A percentile compares a stretch with the other conserved stretches of the same genome.
These are phyloP conservation scores for Tuber melanosporum DNA, from an alignment of 495 filamentous ascomycete species.

Conservation along the genomic window DNA sequence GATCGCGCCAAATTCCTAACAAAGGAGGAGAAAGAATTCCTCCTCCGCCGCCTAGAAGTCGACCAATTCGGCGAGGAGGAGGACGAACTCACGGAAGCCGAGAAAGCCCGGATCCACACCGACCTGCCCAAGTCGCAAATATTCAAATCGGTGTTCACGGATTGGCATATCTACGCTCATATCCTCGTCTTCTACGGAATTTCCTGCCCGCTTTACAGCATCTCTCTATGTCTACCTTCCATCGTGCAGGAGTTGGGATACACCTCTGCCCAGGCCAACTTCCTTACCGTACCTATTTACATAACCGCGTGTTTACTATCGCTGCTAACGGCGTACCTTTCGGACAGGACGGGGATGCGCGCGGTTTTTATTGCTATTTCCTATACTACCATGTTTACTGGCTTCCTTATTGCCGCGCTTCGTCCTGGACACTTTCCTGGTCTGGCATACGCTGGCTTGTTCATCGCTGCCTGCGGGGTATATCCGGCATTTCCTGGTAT, in stretches of 20 bases:
- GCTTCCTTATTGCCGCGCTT: constrained; percentile 33
- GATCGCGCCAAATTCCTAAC: constrained; percentile 50
- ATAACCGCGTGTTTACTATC: constrained; percentile 36
- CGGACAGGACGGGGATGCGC: constrained; percentile 30
- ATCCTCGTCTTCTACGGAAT: constrained; percentile 56
- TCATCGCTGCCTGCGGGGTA: constrained; percentile 61
- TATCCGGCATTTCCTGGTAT: constrained; percentile 60
- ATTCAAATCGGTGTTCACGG: constrained; percentile 57
- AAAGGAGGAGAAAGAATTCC: constrained; percentile 46
- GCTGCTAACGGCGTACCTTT: constrained; percentile 22
- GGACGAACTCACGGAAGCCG: constrained; percentile 17
- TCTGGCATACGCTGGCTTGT: constrained; percentile 67
- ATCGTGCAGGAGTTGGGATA: constrained; percentile 56
- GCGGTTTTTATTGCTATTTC: constrained; percentile 23
- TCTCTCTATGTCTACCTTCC: constrained; percentile 64
- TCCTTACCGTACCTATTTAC: constrained; percentile 52
- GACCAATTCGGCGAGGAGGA: constrained; percentile 44
- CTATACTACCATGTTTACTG: constrained; percentile 28
- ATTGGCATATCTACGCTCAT: constrained; percentile 69
- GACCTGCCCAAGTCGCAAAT: constrained; percentile 54
- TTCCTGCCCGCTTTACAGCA: constrained; percentile 64
- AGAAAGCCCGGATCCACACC: constrained; percentile 44
- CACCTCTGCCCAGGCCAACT: constrained; percentile 57
- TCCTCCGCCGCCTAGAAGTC: constrained; percentile 45
- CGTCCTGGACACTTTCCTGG: constrained; percentile 47